Evolutionary conservation across 1,284 basidiomycete genomes (phyloP).

Genomic region (Inonotus obliquus): DNA sequence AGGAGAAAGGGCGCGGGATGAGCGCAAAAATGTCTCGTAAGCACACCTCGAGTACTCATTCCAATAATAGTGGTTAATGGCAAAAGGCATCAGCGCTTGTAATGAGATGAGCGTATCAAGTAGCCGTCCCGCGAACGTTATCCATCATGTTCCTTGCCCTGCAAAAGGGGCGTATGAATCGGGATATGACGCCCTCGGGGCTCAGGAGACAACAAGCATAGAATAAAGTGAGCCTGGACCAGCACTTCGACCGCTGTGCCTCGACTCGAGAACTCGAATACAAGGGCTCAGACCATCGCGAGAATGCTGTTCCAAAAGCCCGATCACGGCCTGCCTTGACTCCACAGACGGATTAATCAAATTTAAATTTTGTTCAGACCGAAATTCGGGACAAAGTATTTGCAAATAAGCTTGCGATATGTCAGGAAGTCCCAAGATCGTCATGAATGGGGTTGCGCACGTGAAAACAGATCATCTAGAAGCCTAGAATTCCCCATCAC

Average conservation of each 20-base stretch:
- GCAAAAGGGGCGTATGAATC: not conserved
- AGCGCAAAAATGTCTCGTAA: not conserved
- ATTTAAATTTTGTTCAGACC: not conserved
- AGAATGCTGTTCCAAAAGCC: not conserved
- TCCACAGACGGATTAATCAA: not conserved
- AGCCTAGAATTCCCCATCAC: not conserved
- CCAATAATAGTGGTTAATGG: not conserved
- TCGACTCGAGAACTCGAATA: not conserved
- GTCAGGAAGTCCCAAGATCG: not conserved
- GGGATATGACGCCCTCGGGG: not conserved
- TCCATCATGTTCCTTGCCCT: not conserved
- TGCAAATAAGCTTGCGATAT: not conserved
- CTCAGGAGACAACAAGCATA: not conserved
- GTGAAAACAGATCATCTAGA: conserved; percentile 2
- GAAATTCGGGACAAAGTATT: not conserved
- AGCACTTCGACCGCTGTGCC: not conserved
- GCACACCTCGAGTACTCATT: not conserved
- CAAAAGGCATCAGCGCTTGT: not conserved
- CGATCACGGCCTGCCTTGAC: not conserved
- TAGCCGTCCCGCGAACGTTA: conserved; percentile 1
- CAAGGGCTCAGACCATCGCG: not conserved
- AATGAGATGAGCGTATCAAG: not conserved
- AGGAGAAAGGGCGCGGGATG: not conserved
- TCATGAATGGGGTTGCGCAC: not conserved
- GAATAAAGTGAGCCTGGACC: not conserved